These are phyloP conservation scores for Botrytis fragariae DNA, from an alignment of 2,329 filamentous ascomycete species.

Conservation along the genomic window DNA sequence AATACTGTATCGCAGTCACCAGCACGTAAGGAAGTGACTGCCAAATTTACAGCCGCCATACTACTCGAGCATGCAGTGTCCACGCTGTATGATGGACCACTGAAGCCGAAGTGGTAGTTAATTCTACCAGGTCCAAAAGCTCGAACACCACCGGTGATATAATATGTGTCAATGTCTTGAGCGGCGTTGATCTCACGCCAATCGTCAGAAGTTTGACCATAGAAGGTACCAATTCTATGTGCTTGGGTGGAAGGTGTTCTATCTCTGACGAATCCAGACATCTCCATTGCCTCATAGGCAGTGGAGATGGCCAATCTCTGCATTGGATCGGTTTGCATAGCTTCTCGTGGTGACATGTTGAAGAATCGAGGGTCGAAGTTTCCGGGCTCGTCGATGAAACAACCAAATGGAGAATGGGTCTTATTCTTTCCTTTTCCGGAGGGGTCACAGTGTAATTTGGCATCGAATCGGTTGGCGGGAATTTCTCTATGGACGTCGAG, in stretches of 20 bases:
- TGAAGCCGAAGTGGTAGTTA: constrained; percentile 44
- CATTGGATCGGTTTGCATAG: constrained; percentile 75
- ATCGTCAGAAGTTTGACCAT: constrained; percentile 27
- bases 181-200: constrained; percentile 26
- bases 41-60: constrained; percentile 53
- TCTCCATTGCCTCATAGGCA: constrained; percentile 60
- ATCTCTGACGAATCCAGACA: constrained; percentile 23
- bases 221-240: constrained; percentile 27
- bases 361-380: constrained; percentile 78
- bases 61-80: constrained; percentile 60
- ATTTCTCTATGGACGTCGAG: constrained; percentile 67
- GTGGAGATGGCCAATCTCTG: constrained; percentile 72
- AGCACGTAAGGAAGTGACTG: constrained; percentile 48
- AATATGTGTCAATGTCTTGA: constrained; percentile 34
- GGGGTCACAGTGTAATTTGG: constrained; percentile 67
- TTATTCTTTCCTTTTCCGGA: constrained; percentile 72
- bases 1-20: constrained; percentile 45
- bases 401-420: constrained; percentile 70
- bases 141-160: constrained; percentile 31
- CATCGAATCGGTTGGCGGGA: constrained; percentile 62
- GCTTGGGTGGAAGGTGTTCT: constrained; percentile 43
- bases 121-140: constrained; percentile 38
- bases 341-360: constrained; percentile 80
- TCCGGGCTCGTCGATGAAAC: constrained; percentile 67
- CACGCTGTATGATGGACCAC: constrained; percentile 52